Conservation (phyloP, 2,329 filamentous ascomycete genomes). For the Aspergillus neoniger region DNA sequence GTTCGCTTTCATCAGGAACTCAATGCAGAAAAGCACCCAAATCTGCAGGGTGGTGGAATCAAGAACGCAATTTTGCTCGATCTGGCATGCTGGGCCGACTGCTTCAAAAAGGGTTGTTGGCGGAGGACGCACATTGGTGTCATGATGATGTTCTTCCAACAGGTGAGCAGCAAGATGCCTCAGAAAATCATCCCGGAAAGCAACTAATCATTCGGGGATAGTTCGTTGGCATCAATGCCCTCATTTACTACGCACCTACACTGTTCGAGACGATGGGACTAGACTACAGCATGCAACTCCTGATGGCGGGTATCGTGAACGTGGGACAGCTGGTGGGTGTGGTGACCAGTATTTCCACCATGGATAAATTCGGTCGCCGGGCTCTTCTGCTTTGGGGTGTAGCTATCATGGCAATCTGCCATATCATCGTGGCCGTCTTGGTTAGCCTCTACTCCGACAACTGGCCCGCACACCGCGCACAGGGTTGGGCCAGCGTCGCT, state of each 20-base stretch:
- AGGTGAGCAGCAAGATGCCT: slow-evolving; percentile 30
- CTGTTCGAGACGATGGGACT: slow-evolving; percentile 57
- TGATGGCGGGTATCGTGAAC: slow-evolving; percentile 58
- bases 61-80: slow-evolving; percentile 49
- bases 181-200: too few relatives aligned
- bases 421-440: slow-evolving; percentile 56
- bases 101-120: slow-evolving; percentile 53
- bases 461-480: slow-evolving; percentile 53
- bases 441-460: slow-evolving; percentile 55
- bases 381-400: slow-evolving; percentile 50
- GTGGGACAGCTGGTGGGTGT: slow-evolving; percentile 53
- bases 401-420: slow-evolving; percentile 49
- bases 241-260: slow-evolving; percentile 63
- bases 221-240: slow-evolving; percentile 57
- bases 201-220: slow-evolving; percentile 17
- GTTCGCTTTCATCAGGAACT: slow-evolving; percentile 54
- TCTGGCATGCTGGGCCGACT: slow-evolving; percentile 52
- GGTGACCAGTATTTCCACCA: slow-evolving; percentile 50
- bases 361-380: slow-evolving; percentile 52
- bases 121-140: slow-evolving; percentile 55
- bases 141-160: slow-evolving; percentile 61
- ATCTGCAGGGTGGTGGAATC: slow-evolving; percentile 34
- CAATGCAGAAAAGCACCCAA: slow-evolving; percentile 43
- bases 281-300: slow-evolving; percentile 49
- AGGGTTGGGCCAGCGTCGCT: slow-evolving; percentile 59